These are phyloP conservation scores for Aureobasidium sp. DNA, from an alignment of 2,329 filamentous ascomycete species.

Conservation along the genomic window DNA sequence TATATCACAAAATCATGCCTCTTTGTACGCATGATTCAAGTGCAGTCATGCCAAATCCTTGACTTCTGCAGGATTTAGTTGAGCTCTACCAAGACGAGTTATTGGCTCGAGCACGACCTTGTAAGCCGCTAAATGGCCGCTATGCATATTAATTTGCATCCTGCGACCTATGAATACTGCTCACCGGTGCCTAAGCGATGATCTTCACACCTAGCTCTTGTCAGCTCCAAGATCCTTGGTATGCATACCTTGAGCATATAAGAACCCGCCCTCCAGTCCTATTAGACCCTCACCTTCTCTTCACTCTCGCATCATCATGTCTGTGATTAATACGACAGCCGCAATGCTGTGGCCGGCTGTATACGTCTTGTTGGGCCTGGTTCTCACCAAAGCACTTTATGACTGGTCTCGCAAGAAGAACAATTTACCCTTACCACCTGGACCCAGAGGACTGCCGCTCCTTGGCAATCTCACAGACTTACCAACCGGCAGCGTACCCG, in stretches of 20 bases:
- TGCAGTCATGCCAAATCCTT: not conserved
- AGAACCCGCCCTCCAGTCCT: not conserved
- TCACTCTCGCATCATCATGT: not conserved
- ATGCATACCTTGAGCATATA: not conserved
- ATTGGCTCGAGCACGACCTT: not conserved
- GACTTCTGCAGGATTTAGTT: not conserved
- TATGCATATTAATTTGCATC: not conserved
- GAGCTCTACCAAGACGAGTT: not conserved
- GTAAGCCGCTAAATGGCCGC: not conserved
- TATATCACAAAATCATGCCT: not conserved
- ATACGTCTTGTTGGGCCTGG: not conserved
- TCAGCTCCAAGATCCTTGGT: not conserved
- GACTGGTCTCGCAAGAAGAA: not conserved
- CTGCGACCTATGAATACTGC: not conserved
- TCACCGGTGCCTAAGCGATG: not conserved
- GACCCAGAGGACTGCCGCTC: conserved; percentile 17
- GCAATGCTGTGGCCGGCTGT: not conserved
- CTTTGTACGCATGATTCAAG: not conserved
- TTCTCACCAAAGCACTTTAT: not conserved
- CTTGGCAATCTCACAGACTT: conserved; percentile 19
- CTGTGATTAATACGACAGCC: not conserved
- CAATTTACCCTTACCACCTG: conserved; percentile 15
- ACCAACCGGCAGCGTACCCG: conserved; percentile 21
- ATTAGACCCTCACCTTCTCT: too few species aligned
- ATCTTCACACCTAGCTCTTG: not conserved